These are phyloP conservation scores for Fusarium continuum DNA, from an alignment of 2,329 filamentous ascomycete species.

Conservation along the genomic window DNA sequence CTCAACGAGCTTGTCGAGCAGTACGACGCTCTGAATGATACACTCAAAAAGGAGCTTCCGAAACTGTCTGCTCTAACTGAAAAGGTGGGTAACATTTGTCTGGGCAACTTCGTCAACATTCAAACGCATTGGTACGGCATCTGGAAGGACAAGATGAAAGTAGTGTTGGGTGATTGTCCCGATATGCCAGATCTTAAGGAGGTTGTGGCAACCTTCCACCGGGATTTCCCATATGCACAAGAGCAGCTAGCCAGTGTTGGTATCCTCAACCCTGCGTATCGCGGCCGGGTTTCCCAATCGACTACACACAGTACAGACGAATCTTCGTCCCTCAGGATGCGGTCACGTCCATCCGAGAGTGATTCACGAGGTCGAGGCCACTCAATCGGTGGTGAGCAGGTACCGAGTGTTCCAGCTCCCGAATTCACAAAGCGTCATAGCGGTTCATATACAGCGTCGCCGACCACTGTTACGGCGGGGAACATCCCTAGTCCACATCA, in stretches of 20 bases:
- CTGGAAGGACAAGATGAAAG: slow-evolving; percentile 84
- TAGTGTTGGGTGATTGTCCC: slow-evolving; percentile 71
- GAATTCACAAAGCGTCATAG: slow-evolving; percentile 74
- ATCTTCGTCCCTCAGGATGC: slow-evolving; percentile 56
- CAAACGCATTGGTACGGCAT: slow-evolving; percentile 85
- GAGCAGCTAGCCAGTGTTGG: slow-evolving; percentile 75
- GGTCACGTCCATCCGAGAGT: slow-evolving; percentile 59
- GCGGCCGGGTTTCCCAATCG: slow-evolving; percentile 65
- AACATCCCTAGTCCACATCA: slow-evolving; percentile 60
- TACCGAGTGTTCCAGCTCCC: slow-evolving; percentile 70
- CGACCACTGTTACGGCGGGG: slow-evolving; percentile 52
- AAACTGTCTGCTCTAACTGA: slow-evolving; percentile 83
- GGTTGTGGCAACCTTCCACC: slow-evolving; percentile 79
- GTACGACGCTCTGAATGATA: slow-evolving; percentile 90
- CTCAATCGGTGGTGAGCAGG: slow-evolving; percentile 70
- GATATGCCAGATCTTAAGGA: slow-evolving; percentile 74
- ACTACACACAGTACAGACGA: slow-evolving; percentile 66
- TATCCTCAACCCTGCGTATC: slow-evolving; percentile 79
- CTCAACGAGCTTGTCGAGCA: slow-evolving; percentile 85
- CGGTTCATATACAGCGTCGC: slow-evolving; percentile 71
- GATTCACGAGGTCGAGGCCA: slow-evolving; percentile 65
- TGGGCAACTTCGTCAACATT: slow-evolving; percentile 84
- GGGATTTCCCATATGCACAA: slow-evolving; percentile 81
- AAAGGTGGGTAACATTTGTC: slow-evolving; percentile 82
- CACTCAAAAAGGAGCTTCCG: slow-evolving; percentile 90